Evolutionary conservation across 2,329 filamentous ascomycete genomes (phyloP).

Genomic region (Fusarium sp.): DNA sequence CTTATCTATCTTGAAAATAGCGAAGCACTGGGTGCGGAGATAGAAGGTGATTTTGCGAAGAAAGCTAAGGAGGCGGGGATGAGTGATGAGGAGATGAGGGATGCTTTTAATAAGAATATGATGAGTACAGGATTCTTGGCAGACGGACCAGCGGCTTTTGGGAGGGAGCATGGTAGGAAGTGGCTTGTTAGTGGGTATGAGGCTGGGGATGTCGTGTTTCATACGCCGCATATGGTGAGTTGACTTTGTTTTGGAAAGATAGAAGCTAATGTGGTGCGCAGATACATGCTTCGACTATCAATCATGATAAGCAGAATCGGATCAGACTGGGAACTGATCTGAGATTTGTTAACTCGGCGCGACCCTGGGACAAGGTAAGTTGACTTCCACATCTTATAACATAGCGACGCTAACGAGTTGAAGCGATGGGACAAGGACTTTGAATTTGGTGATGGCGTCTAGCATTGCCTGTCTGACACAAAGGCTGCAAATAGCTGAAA

Average conservation of each 20-base stretch:
- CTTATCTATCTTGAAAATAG: constrained; percentile 68
- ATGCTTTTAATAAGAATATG: constrained; percentile 71
- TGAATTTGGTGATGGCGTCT: constrained; percentile 9
- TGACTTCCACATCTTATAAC: rapidly evolving
- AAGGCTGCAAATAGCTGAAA: neutral
- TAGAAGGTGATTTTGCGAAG: constrained; percentile 62
- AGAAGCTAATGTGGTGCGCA: constrained; percentile 38
- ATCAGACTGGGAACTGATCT: constrained; percentile 68
- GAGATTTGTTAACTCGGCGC: constrained; percentile 58
- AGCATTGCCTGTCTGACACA: neutral
- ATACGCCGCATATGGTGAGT: constrained; percentile 52
- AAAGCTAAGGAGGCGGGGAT: constrained; percentile 63
- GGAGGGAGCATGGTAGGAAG: constrained; percentile 42
- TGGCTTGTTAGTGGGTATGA: constrained; percentile 57
- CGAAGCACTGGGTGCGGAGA: constrained; percentile 57
- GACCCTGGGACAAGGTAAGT: constrained; percentile 2
- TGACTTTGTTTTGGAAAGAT: neutral
- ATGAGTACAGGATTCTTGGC: constrained; percentile 66
- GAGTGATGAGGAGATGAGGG: constrained; percentile 63
- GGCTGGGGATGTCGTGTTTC: constrained; percentile 57
- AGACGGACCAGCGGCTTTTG: constrained; percentile 59
- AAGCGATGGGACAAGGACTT: constrained; percentile 7
- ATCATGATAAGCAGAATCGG: constrained; percentile 62
- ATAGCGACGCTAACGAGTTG: neutral
- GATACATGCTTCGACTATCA: constrained; percentile 70